Base-by-base conservation (phyloP, 163 green algal genomes). In the Scenedesmus sp. region DNA sequence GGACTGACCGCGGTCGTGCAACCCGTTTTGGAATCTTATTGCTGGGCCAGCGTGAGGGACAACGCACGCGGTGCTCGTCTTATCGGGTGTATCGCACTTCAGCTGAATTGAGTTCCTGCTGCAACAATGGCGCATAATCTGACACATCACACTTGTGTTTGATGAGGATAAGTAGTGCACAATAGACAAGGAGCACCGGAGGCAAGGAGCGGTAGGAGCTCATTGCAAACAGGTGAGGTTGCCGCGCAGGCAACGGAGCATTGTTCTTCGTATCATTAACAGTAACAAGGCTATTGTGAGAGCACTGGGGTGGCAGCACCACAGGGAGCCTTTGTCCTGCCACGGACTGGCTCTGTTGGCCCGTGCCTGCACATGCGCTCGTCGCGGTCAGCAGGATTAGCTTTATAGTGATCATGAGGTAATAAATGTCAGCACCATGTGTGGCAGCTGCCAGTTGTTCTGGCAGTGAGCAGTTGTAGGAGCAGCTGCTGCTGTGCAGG, bases 171-270 rank as follows among this genome's bases (percentile, higher is more conserved):
- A 76, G 65, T 10, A 76, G 65, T 40, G 30, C 65, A 76, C 65
- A 76, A 26, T 76, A 76, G 65, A 30, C 30, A 76, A 76, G 65
- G 65, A 76, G 65, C 65, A 76, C 30, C 30, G 4, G 65, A 76
- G 6, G 65, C 30, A 76, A 76, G 65, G 65, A 76, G 65, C 65
- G 65, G 65, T 76, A 76, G 65, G 65, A 76, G 65, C 65, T 76
- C 65, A 40, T 37, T 40, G 65, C 65, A 40, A 22, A 76, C 15
- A 37, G 65, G 65, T 76, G 30, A 76, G 65, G 30, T 76, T 40
- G 30, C 65, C 18, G 24, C 2, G 30, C 65, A 76, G 30, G 26
- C 6, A 76, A 20, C 6, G 7, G 18, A 40, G 30, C 65, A 35
- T 76, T 40, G 30, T 20, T 33, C 26, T 18, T 7, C 22, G 9